Percentiles rank a stretch among this genome's conserved stretches.
These are phyloP conservation scores for Canariomyces notabilis DNA, from an alignment of 2,329 filamentous ascomycete species.

Conservation along the genomic window DNA sequence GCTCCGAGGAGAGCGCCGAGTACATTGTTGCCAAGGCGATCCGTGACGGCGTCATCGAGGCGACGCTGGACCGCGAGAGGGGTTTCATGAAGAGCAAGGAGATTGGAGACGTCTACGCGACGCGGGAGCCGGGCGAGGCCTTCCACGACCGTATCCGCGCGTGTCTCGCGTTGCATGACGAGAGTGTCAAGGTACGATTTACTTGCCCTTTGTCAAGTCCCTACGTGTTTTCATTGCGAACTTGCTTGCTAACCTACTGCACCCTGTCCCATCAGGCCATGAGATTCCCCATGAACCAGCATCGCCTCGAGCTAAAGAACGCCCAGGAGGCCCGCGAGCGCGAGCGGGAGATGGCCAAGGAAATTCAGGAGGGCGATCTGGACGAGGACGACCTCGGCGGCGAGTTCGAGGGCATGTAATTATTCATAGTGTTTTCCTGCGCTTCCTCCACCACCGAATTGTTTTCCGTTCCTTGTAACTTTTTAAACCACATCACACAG, in stretches of 20 bases:
- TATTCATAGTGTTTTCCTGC: conserved; percentile 5
- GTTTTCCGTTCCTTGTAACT: conserved; percentile 5
- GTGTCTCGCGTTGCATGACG: conserved; percentile 86
- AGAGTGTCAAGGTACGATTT: conserved; percentile 83
- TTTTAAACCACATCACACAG: background rate
- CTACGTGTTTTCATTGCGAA: conserved; percentile 24
- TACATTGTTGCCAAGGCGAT: conserved; percentile 99
- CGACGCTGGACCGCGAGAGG: conserved; percentile 84
- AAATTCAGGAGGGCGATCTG: conserved; percentile 95
- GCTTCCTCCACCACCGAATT: background rate
- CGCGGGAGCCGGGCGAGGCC: conserved; percentile 88
- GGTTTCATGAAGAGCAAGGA: conserved; percentile 99
- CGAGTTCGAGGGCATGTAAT: conserved; percentile 92
- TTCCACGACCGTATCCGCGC: conserved; percentile 96
- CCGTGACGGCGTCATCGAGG: conserved; percentile 93
- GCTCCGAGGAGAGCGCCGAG: conserved; percentile 94
- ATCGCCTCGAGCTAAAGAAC: conserved; percentile 93
- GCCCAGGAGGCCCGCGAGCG: conserved; percentile 96
- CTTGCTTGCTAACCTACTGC: conserved; percentile 5
- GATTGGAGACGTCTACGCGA: conserved; percentile 91
- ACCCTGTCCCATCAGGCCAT: conserved; percentile 63
- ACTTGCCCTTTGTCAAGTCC: background rate
- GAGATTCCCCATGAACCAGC: conserved; percentile 99
- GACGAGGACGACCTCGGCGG: conserved; percentile 95
- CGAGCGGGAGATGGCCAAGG: conserved; percentile 95